Percentiles rank a stretch among this genome's conserved stretches.
phyloP scores from a whole-genome alignment of 139 green algal species.

The Picochlorum sp. region DNA sequence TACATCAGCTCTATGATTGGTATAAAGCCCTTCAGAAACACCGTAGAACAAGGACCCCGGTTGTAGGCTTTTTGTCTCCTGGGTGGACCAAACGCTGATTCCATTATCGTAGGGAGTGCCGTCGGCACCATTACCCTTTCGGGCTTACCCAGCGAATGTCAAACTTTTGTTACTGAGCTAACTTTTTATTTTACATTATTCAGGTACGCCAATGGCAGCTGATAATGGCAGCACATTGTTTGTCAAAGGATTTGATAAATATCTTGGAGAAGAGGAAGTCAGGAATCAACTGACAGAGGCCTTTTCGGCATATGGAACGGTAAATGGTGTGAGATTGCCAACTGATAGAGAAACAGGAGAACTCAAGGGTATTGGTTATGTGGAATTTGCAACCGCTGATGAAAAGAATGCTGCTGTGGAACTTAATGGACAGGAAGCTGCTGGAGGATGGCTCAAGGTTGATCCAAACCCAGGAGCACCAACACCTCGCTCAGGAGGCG shows the following conservation, averaged over 20 bases:
- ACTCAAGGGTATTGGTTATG: conserved; percentile 69
- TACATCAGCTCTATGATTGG: conserved; percentile 15
- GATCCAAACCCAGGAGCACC: conserved; percentile 18
- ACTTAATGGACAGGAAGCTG: conserved; percentile 46
- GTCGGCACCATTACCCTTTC: conserved; percentile 36
- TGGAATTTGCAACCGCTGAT: conserved; percentile 54
- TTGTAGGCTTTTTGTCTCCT: conserved; percentile 21
- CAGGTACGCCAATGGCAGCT: conserved; percentile 13
- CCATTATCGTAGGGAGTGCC: conserved; percentile 38
- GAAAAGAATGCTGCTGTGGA: conserved; percentile 47
- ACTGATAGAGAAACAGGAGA: conserved; percentile 61
- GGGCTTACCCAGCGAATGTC: conserved; percentile 35
- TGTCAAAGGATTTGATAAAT: conserved; percentile 69
- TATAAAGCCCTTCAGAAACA: conserved; percentile 32
- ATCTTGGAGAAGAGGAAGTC: conserved; percentile 57
- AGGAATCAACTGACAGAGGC: conserved; percentile 47
- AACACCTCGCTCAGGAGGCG: conserved; percentile 7
- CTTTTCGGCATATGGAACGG: conserved; percentile 48
- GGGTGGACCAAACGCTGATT: conserved; percentile 32
- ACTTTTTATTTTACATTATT: conserved; percentile 6
- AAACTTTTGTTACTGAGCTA: conserved; percentile 4
- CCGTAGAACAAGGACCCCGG: conserved; percentile 21
- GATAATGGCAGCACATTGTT: conserved; percentile 52
- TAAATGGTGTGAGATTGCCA: conserved; percentile 56
- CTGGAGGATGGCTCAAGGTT: conserved; percentile 51